A percentile compares a stretch with the other conserved stretches of the same genome.
These are phyloP conservation scores for Strobilomyces dryophilus DNA, from an alignment of 768 basidiomycete species.

Conservation along the genomic window DNA sequence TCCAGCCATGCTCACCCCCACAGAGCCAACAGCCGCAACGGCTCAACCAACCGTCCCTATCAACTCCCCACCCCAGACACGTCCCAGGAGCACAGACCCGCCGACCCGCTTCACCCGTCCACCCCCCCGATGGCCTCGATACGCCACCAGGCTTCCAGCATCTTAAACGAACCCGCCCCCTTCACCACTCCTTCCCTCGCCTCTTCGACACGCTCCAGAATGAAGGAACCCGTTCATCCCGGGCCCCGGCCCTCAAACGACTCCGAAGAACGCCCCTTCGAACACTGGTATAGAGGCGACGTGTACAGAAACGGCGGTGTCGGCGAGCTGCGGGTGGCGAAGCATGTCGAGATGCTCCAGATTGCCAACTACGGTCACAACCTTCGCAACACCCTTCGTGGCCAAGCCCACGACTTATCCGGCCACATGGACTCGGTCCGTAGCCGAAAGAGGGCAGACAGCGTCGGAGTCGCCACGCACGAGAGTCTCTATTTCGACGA, in stretches of 20 bases:
- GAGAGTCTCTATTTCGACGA: slow-evolving; percentile 70
- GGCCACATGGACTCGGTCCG: slow-evolving; percentile 22
- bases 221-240: slow-evolving; percentile 28
- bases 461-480: slow-evolving; percentile 51
- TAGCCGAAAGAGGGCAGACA: slow-evolving; percentile 61
- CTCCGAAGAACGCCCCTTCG: slow-evolving; percentile 79
- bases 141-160: slow-evolving; percentile 40
- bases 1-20: slow-evolving; percentile 37
- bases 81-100: slow-evolving; percentile 29
- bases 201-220: slow-evolving; percentile 38
- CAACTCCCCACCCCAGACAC: slow-evolving; percentile 27
- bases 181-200: slow-evolving; percentile 45
- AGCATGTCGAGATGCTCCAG: slow-evolving; percentile 79
- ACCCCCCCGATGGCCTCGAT: slow-evolving; percentile 32
- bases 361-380: slow-evolving; percentile 82
- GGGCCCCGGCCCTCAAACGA: slow-evolving; percentile 61
- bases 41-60: slow-evolving; percentile 17
- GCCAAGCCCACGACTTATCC: slow-evolving; percentile 24
- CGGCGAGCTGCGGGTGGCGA: slow-evolving; percentile 72
- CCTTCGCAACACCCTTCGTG: slow-evolving; percentile 33
- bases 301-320: slow-evolving; percentile 86
- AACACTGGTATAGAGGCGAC: slow-evolving; percentile 90
- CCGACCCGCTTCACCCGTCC: slow-evolving; percentile 28
- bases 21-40: slow-evolving; percentile 37
- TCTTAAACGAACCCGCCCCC: slow-evolving; percentile 64